Evolutionary conservation across 331 rosid genomes (phyloP).

Genomic region (Quercus lobata): DNA sequence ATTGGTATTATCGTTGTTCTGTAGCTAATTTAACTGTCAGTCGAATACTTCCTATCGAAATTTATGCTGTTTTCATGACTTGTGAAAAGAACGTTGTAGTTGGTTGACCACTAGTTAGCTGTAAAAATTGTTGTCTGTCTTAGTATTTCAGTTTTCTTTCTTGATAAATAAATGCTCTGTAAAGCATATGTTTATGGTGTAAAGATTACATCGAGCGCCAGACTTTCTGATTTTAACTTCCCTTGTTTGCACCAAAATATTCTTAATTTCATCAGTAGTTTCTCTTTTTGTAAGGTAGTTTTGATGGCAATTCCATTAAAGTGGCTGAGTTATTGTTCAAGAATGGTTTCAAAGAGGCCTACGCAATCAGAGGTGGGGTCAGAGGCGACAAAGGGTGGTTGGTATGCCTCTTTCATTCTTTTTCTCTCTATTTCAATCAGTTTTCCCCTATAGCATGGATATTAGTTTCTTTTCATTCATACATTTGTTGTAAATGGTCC

Average conservation of each 20-base stretch:
- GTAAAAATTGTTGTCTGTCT: neutral
- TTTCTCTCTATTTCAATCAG: neutral
- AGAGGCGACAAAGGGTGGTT: slow-evolving; percentile 86
- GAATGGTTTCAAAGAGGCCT: slow-evolving; percentile 87
- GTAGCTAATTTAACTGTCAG: neutral
- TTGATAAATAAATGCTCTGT: neutral
- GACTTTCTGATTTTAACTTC: neutral
- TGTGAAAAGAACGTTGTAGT: neutral
- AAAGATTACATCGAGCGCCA: neutral
- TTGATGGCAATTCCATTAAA: slow-evolving; percentile 85
- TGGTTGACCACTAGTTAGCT: neutral
- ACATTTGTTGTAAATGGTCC: neutral
- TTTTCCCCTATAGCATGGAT: neutral
- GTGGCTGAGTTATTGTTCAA: slow-evolving; percentile 84
- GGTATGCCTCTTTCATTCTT: slow-evolving; percentile 43
- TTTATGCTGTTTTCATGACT: neutral
- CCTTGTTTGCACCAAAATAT: neutral
- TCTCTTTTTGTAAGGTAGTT: slow-evolving; percentile 78
- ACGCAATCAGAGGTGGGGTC: slow-evolving; percentile 86
- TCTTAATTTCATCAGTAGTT: slow-evolving; percentile 26
- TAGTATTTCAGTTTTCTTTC: neutral
- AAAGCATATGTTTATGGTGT: neutral
- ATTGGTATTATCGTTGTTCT: neutral
- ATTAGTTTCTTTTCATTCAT: neutral
- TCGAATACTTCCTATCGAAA: neutral